Conservation (phyloP, 805 yeast genomes). For the Saccharomycopsis sp. region DNA sequence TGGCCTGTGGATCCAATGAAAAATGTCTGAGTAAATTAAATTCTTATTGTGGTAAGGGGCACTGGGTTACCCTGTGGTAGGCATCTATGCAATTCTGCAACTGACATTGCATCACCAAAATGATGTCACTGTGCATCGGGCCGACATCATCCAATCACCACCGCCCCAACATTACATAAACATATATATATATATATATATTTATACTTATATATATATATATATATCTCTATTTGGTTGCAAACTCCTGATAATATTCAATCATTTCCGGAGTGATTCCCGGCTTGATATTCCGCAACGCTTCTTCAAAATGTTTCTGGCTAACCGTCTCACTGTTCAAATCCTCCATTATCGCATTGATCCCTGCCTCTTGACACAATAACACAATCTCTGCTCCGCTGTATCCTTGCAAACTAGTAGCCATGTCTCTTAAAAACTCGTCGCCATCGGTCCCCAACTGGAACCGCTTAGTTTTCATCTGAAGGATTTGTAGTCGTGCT, state of each 20-base stretch:
- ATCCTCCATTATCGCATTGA: slow-evolving; percentile 85
- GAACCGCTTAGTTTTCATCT: slow-evolving; percentile 64
- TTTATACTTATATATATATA: too few relatives aligned
- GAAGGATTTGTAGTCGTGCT: slow-evolving; percentile 74
- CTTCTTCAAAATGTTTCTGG: slow-evolving; percentile 65
- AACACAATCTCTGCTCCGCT: slow-evolving; percentile 96
- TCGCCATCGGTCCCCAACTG: slow-evolving; percentile 39
- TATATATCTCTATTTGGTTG: not conserved
- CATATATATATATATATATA: too few relatives aligned
- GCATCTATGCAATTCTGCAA: too few relatives aligned
- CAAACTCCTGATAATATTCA: slow-evolving; percentile 50
- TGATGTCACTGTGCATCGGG: too few relatives aligned
- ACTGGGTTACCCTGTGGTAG: too few relatives aligned
- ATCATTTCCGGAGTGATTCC: slow-evolving; percentile 87
- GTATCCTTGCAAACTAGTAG: slow-evolving; percentile 73
- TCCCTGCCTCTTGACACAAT: slow-evolving; percentile 91
- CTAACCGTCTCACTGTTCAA: slow-evolving; percentile 45
- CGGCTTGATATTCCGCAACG: slow-evolving; percentile 57
- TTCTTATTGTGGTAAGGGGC: too few relatives aligned
- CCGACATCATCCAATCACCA: too few relatives aligned
- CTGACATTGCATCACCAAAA: too few relatives aligned
- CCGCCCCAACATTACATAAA: too few relatives aligned
- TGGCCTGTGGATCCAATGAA: too few relatives aligned
- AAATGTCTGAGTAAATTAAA: too few relatives aligned
- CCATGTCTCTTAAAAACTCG: slow-evolving; percentile 43